Percentiles rank a stretch among this genome's conserved stretches.
Evolutionary conservation across 2,329 filamentous ascomycete species (phyloP).

Genomic region (Aspergillus jensenii): DNA sequence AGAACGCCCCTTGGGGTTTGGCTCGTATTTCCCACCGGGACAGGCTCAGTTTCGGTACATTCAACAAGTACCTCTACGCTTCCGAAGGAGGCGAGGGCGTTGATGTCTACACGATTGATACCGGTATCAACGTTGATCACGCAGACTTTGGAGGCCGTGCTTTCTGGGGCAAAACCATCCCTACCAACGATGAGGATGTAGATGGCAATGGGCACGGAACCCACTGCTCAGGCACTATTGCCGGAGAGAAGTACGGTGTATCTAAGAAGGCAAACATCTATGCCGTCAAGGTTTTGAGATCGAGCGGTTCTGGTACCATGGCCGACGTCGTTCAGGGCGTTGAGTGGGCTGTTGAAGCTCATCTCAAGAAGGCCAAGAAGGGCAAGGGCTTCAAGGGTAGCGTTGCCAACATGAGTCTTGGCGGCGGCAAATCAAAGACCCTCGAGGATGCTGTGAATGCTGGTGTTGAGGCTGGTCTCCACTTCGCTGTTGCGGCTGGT

Average conservation of each 20-base stretch:
- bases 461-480: conserved; percentile 84
- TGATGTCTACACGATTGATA: conserved; percentile 98
- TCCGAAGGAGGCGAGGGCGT: conserved; percentile 92
- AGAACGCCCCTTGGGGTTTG: conserved; percentile 96
- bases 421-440: conserved; percentile 91
- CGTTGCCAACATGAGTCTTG: conserved; percentile 98
- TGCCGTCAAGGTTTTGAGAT: conserved; percentile 96
- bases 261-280: conserved; percentile 98
- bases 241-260: conserved; percentile 98
- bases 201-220: conserved; percentile 99
- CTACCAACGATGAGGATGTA: conserved; percentile 74
- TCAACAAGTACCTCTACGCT: conserved; percentile 97
- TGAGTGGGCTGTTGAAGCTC: conserved; percentile 83
- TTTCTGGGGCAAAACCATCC: conserved; percentile 96
- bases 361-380: conserved; percentile 70
- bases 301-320: conserved; percentile 97
- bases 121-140: conserved; percentile 89
- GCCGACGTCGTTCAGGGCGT: conserved; percentile 98
- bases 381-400: conserved; percentile 98
- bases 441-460: conserved; percentile 93
- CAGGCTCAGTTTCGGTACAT: conserved; percentile 81
- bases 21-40: conserved; percentile 96
- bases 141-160: conserved; percentile 97
- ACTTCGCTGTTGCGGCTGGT: conserved; percentile 97
- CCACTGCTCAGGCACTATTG: conserved; percentile 97